Conservation (phyloP, 2,329 filamentous ascomycete genomes). For the Knufia petricola region DNA sequence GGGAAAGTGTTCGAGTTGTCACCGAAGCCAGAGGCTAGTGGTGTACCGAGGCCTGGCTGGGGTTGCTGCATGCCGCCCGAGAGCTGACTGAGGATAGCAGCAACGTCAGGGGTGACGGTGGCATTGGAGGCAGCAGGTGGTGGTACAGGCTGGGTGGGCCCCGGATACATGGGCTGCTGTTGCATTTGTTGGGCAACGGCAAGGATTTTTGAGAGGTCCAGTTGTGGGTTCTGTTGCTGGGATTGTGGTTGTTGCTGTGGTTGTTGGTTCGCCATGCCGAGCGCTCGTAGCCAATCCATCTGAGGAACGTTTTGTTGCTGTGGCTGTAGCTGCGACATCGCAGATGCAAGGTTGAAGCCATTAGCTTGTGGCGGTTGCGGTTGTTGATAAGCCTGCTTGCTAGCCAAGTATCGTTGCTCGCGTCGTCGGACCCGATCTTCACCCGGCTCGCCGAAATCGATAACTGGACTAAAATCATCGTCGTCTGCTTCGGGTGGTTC, state of each 20-base stretch:
- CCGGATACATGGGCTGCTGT: constrained; percentile 30
- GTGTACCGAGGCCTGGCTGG: background rate
- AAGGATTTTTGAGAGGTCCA: constrained; percentile 7
- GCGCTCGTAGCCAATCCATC: constrained; percentile 21
- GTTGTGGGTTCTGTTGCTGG: constrained; percentile 10
- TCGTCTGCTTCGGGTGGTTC: constrained; percentile 33
- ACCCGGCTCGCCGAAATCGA: constrained; percentile 35
- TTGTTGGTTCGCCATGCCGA: constrained; percentile 30
- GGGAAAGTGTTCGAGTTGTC: constrained; percentile 17
- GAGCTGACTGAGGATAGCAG: constrained; percentile 10
- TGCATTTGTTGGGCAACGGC: constrained; percentile 22
- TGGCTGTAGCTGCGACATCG: constrained; percentile 25
- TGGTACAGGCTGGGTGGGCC: constrained; percentile 10
- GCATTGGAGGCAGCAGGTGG: background rate
- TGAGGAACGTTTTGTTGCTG: constrained; percentile 10
- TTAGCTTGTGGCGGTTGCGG: constrained; percentile 20
- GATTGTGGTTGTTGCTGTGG: constrained; percentile 20
- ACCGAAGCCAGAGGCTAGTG: constrained; percentile 12
- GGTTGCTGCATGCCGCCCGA: background rate
- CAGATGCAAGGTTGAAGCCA: constrained; percentile 23
- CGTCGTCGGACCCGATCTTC: constrained; percentile 21
- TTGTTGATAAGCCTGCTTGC: constrained; percentile 27
- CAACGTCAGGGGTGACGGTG: background rate
- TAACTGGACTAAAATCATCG: constrained; percentile 30
- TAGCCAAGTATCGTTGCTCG: constrained; percentile 14